A percentile compares a stretch with the other conserved stretches of the same genome.
Evolutionary conservation across 2,329 filamentous ascomycete genomes (phyloP).

Genomic region (Endothia cerciana): DNA sequence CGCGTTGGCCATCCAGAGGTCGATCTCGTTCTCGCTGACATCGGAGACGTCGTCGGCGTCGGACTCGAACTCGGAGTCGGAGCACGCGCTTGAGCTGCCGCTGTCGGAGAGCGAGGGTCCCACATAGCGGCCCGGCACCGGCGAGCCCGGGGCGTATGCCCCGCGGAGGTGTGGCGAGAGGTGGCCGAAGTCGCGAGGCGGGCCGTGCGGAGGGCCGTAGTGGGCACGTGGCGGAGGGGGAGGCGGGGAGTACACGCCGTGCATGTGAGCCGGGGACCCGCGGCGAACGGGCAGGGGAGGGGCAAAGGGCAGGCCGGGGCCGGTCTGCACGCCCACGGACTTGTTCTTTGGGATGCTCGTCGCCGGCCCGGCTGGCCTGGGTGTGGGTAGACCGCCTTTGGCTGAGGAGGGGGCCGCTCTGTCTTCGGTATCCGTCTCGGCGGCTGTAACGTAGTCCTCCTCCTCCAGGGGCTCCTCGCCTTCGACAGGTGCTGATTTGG

Average conservation of each 20-base stretch:
- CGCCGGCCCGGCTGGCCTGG: neutral
- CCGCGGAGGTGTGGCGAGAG: conserved; percentile 17
- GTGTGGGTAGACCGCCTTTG: neutral
- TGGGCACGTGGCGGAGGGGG: conserved; percentile 17
- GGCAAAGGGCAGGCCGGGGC: conserved; percentile 3
- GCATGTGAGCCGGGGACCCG: neutral
- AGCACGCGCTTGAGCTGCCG: neutral
- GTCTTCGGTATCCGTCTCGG: conserved; percentile 7
- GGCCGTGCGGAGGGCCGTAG: conserved; percentile 18
- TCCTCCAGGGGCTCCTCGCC: conserved; percentile 6
- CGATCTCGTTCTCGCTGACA: conserved; percentile 37
- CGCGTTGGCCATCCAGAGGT: conserved; percentile 30
- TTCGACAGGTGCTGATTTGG: conserved; percentile 2
- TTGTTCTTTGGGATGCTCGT: neutral
- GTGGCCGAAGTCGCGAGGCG: conserved; percentile 4
- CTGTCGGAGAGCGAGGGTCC: neutral
- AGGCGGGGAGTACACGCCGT: conserved; percentile 11
- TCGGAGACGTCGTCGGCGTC: conserved; percentile 35
- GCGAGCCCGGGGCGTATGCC: neutral
- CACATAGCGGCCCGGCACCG: neutral
- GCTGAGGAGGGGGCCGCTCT: conserved; percentile 14
- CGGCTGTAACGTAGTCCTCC: conserved; percentile 15
- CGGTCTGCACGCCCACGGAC: conserved; percentile 27
- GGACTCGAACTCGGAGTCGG: conserved; percentile 26
- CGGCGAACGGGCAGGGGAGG: neutral